These are phyloP conservation scores for Ophiostoma angusticollis DNA, from an alignment of 2,329 filamentous ascomycete genomes.

Conservation along the genomic window DNA sequence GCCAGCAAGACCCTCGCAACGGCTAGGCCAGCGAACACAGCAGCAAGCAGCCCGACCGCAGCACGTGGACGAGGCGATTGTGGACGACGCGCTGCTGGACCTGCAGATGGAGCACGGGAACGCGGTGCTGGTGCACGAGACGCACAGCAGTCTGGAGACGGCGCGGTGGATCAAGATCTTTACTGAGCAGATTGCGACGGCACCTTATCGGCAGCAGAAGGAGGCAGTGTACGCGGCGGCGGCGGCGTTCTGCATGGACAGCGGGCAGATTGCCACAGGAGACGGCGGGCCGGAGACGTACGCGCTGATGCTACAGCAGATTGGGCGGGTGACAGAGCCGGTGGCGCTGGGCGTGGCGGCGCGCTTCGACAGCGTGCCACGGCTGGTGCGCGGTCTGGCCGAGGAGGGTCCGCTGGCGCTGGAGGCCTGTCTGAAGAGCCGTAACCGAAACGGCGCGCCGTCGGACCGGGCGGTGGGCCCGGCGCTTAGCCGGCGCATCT, in stretches of 20 bases:
- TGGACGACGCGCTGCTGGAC: constrained; percentile 59
- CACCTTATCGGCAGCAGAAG: constrained; percentile 52
- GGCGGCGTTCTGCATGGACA: constrained; percentile 66
- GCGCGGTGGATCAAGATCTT: constrained; percentile 61
- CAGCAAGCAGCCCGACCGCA: constrained; percentile 30
- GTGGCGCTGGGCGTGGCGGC: constrained; percentile 57
- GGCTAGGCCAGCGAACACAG: constrained; percentile 21
- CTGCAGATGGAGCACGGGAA: constrained; percentile 52
- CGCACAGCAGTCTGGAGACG: constrained; percentile 44
- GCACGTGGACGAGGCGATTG: constrained; percentile 51
- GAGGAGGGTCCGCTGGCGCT: constrained; percentile 45
- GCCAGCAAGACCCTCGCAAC: constrained; percentile 14
- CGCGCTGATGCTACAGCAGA: constrained; percentile 62
- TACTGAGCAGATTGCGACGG: constrained; percentile 66
- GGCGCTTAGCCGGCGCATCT: constrained; percentile 44
- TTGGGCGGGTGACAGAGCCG: constrained; percentile 56
- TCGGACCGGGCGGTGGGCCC: constrained; percentile 43
- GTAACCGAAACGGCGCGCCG: constrained; percentile 43
- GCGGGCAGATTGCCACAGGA: constrained; percentile 61
- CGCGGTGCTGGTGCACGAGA: constrained; percentile 55
- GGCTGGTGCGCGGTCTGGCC: constrained; percentile 47
- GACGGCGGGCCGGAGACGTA: constrained; percentile 55
- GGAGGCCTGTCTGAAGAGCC: constrained; percentile 45
- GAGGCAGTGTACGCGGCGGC: constrained; percentile 35
- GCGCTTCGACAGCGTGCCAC: constrained; percentile 44